Evolutionary conservation across 2,329 filamentous ascomycete species (phyloP).

Genomic region (Didymella exigua): DNA sequence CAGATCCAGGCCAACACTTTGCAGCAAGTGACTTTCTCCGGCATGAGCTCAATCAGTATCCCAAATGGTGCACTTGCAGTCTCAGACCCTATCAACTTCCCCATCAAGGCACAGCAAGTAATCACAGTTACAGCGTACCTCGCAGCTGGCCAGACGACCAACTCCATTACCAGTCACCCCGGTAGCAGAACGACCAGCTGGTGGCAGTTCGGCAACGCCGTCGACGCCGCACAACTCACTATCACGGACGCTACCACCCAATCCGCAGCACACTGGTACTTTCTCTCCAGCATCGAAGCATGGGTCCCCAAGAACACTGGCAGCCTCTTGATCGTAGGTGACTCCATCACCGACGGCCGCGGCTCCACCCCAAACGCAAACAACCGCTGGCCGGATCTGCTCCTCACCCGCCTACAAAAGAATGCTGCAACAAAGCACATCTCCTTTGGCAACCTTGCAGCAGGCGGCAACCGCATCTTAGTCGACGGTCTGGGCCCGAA

Average conservation of each 20-base stretch:
- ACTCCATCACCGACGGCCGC: conserved; percentile 70
- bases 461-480: conserved; percentile 71
- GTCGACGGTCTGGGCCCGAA: conserved; percentile 67
- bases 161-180: conserved; percentile 67
- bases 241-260: conserved; percentile 47
- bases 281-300: conserved; percentile 64
- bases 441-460: conserved; percentile 67
- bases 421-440: conserved; percentile 54
- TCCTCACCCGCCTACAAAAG: conserved; percentile 55
- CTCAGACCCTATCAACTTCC: conserved; percentile 65
- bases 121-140: conserved; percentile 66
- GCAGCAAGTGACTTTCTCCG: conserved; percentile 64
- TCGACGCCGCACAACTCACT: conserved; percentile 55
- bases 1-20: conserved; percentile 60
- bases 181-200: conserved; percentile 68
- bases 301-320: conserved; percentile 53
- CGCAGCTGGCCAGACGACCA: conserved; percentile 60
- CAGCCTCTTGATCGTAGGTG: conserved; percentile 62
- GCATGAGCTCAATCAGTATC: conserved; percentile 56
- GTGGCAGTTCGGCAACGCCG: conserved; percentile 64
- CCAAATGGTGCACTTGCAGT: conserved; percentile 64
- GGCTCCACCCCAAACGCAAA: conserved; percentile 65
- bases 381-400: conserved; percentile 54
- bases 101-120: conserved; percentile 57
- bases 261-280: conserved; percentile 59